phyloP scores from a whole-genome alignment of 2,329 filamentous ascomycete genomes.

The Sporothrix dimorphospora region DNA sequence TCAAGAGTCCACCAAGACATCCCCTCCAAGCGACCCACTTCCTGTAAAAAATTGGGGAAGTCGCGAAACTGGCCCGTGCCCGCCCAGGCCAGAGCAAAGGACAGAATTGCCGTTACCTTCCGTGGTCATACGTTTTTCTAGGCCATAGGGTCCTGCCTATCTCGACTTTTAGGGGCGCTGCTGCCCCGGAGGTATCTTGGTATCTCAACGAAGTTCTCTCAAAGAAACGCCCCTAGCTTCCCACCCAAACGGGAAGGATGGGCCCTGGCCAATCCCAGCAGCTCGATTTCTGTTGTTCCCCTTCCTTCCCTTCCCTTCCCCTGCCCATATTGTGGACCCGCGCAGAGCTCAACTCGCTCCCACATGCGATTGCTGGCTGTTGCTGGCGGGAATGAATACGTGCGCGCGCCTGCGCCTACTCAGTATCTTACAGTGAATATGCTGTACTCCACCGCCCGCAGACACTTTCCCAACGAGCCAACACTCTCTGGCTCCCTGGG shows the following conservation, averaged over 20 bases:
- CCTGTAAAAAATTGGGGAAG: conserved; percentile 17
- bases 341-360: conserved; percentile 3
- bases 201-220: background rate
- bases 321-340: background rate
- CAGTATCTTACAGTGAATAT: background rate
- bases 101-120: conserved; percentile 26
- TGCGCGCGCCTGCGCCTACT: background rate
- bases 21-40: background rate
- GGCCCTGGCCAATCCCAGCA: conserved; percentile 31
- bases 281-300: conserved; percentile 27
- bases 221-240: conserved; percentile 16
- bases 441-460: background rate
- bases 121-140: conserved; percentile 25
- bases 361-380: conserved; percentile 15
- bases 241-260: background rate
- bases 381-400: conserved; percentile 19
- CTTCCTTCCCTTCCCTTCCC: background rate
- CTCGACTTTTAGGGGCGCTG: background rate
- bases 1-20: too few relatives aligned
- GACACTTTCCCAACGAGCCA: conserved; percentile 6
- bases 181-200: conserved; percentile 14
- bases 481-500: background rate
- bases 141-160: conserved; percentile 4
- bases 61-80: conserved; percentile 18
- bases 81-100: conserved; percentile 3